Evolutionary conservation across 2,329 filamentous ascomycete species (phyloP).

Genomic region (Ceratocystis harringtonii): DNA sequence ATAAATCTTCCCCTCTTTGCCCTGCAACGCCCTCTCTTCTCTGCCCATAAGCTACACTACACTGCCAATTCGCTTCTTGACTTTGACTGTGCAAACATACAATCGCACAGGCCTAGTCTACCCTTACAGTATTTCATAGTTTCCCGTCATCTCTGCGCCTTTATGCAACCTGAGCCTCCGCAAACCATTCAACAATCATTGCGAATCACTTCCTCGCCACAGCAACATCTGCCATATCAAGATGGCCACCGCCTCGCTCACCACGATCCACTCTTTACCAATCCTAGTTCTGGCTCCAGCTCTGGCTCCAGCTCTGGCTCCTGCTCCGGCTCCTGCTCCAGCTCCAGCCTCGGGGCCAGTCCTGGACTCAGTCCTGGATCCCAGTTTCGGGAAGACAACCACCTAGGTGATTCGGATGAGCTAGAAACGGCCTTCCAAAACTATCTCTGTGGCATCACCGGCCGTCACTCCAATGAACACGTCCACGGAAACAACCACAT

Average conservation of each 20-base stretch:
- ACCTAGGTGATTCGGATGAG: neutral
- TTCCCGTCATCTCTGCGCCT: neutral
- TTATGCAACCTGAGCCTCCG: constrained; percentile 3
- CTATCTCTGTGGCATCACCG: constrained; percentile 4
- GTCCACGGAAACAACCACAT: neutral
- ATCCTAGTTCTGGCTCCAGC: neutral
- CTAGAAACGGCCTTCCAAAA: constrained; percentile 7
- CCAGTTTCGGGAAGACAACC: neutral
- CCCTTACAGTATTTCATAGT: neutral
- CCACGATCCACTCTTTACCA: neutral
- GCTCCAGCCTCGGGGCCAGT: neutral
- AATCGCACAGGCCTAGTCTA: constrained; percentile 8
- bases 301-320: neutral
- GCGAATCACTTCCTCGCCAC: neutral
- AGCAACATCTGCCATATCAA: neutral
- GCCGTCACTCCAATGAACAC: neutral
- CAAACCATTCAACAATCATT: neutral
- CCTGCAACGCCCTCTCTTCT: neutral
- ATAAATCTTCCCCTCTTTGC: neutral
- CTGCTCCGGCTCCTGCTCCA: neutral
- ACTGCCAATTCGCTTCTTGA: constrained; percentile 1
- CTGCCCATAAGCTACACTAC: neutral
- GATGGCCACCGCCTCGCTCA: neutral
- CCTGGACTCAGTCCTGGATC: neutral
- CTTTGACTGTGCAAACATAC: constrained; percentile 5